Base-by-base conservation (phyloP, 192 early-diverging fungal genomes). In the Linnemannia hyalina region DNA sequence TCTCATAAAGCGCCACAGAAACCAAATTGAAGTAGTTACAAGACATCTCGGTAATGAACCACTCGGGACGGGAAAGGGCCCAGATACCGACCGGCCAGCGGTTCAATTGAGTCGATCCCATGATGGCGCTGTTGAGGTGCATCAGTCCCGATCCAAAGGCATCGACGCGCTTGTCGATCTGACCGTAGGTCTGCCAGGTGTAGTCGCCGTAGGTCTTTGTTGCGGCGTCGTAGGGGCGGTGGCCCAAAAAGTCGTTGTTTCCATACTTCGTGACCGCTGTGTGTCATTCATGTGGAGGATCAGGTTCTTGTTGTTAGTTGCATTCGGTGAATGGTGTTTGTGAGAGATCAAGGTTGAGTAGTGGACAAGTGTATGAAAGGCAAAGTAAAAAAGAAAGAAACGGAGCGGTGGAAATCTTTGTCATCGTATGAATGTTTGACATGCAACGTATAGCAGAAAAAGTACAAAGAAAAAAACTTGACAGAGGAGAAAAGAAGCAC, bases 1-100 rank as follows among this genome's bases (percentile, higher is more conserved):
- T 97, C 78, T 98, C 97, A 89, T 97, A 97, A 18, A 98, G 89
- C 3, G 97, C 90, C 11, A 97, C 96, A 6, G 91, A 88, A 57
- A 92, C 89, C 47, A 93, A 60, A 80, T 91, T 91, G 71, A 92
- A 91, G 71, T 90, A 88, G 82, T 90, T 92, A 47, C 92, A 90
- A 18, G 91, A 92, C 75, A 91, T 89, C 80, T 96, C 94, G 23
- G 88, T 87, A 70, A 95, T 89, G 72, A 89, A 89, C 88, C 91
- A 83, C 80, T 96, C 95, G 9, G 92, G 89, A 11, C 93, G 88
- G 83, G 93, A 94, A 71, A 79, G 74, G 10, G 94, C 52, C 82
- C 93, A 95, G 75, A 96, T 89, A 60, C 93, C 95, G 40, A 95
- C 79, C n/a, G 90, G 80, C 85, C 90, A 89, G 70, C 87, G 80